Evolutionary conservation across 2,329 filamentous ascomycete species (phyloP).

Genomic region (Monosporascus ibericus): DNA sequence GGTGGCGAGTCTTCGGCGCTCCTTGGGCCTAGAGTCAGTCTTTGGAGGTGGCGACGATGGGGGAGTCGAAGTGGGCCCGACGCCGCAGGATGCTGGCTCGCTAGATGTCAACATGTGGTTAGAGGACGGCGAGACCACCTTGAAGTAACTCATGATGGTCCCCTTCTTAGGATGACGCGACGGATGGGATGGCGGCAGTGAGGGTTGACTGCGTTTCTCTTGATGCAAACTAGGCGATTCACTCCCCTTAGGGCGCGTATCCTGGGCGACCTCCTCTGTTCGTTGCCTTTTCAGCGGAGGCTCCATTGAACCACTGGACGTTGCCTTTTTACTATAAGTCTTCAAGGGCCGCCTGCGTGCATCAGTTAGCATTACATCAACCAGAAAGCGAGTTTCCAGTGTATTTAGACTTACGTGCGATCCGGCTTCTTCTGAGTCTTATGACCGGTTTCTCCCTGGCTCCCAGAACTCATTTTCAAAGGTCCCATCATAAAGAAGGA

Average conservation of each 20-base stretch:
- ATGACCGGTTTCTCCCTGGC: neutral
- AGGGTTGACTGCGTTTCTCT: conserved; percentile 1
- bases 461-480: neutral
- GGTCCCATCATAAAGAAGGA: neutral
- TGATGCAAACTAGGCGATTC: neutral
- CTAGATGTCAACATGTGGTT: conserved; percentile 6
- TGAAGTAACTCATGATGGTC: conserved; percentile 26
- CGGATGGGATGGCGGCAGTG: conserved; percentile 6
- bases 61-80: conserved; percentile 19
- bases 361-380: conserved; percentile 3
- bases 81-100: conserved; percentile 11
- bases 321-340: conserved; percentile 30
- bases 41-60: conserved; percentile 23
- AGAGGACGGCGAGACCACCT: conserved; percentile 13
- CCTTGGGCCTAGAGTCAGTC: conserved; percentile 12
- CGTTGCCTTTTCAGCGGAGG: conserved; percentile 19
- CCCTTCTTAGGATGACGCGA: conserved; percentile 14
- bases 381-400: neutral
- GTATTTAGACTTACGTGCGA: conserved; percentile 11
- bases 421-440: conserved; percentile 13
- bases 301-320: conserved; percentile 15
- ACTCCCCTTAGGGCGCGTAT: neutral
- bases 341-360: conserved; percentile 25
- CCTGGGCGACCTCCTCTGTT: conserved; percentile 1
- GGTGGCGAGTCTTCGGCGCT: conserved; percentile 28